Evolutionary conservation across 495 filamentous ascomycete genomes (phyloP), one percentile per base, ranked within the genome.

Genomic region (Talaromyces trachyspermus): DNA sequence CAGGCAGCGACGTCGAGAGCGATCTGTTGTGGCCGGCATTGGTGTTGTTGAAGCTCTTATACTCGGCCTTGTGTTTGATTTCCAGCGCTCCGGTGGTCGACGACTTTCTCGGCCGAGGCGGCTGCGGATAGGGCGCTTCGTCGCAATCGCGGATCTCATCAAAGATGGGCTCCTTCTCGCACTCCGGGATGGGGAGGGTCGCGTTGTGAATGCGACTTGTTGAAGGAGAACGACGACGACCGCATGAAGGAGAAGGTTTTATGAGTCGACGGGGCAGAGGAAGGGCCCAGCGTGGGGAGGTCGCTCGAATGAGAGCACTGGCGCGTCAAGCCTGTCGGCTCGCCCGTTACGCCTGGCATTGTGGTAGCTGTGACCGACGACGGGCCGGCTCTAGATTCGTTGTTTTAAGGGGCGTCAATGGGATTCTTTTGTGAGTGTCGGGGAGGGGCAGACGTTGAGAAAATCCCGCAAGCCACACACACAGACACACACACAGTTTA

Each of bases 121-220:
- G 39, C 12, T 32, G 30, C 9, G 44, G 44, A 15, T 46, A 46
- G 11, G 44, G 44, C 17, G 44, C 44, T 30, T 46, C 44, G 44
- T 46, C 44, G 29, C 44, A 46, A 20, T 46, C 44, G 30, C 44
- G 44, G 11, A 46, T 46, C 26, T 46, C 44, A 19, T 46, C 44
- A 19, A 46, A 46, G 18, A 46, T 46, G 1, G 44, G 44, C 17
- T 46, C 44, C 44, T 46, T 46, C 12, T 46, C 44, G 44, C 27
- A 36, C 25, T 46, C 44, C 4, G 44, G 44, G 25, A 46, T 46
- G n/a, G 44, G 27, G 8, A 30, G 8, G 17, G 44, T 27, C 7
- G 27, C 24, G 42, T 17, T n/a, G 19, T 14, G 44, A 11, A 12
- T 18, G 44, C 29, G 44, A 22, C 12, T 37, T 35, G 32, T 8